Base-by-base conservation (phyloP, 345 rosid species). In the Bruguiera gymnorhiza region DNA sequence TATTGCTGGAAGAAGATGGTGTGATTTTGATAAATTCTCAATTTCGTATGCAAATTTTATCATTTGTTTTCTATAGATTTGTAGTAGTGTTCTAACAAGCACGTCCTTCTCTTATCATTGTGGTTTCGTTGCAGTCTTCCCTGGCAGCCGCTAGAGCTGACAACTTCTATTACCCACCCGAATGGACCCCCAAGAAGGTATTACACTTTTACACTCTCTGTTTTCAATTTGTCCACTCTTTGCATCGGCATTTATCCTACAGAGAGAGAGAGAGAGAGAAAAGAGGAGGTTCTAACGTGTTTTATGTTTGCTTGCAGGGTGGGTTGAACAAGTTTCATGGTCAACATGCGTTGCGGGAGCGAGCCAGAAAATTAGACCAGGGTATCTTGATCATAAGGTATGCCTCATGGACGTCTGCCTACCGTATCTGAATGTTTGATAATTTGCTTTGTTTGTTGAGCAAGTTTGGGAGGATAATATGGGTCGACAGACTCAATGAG, bases 141-240 rank as follows among this genome's bases (percentile, higher is more conserved):
- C 85, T 96, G 68, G 92, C 98, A 69, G 98, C 97, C 60, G 99
- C 98, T 18, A 86, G 99, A 81, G 98, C 98, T 2, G 97, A 96
- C 71, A 90, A 96, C 81, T 96, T 90, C 73, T 96, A 96, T 83
- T 90, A 89, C 67, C 98, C 98, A 3, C 98, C 96, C 55, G 96
- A 96, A 90, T 96, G 96, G 98, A 81, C 89, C 53, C 98, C 97
- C 0, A 81, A 88, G 69, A 88, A 92, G 87, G 89, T 89, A 73
- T 51, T 27, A 27, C 29, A 7, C 37, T 34, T 34, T 43, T 43
- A 15, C 18, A 13, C 3, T 39, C 50, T 59, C 6, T 43, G 4
- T 20, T 13, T 6, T 2, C 21, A 2, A 21, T 29, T 20, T 13
- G 36, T 27, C 10, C 9, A 31, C 60, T 55, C 11, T 62, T 13